phyloP scores from a whole-genome alignment of 306 rosid genomes.

The Comarum palustre region DNA sequence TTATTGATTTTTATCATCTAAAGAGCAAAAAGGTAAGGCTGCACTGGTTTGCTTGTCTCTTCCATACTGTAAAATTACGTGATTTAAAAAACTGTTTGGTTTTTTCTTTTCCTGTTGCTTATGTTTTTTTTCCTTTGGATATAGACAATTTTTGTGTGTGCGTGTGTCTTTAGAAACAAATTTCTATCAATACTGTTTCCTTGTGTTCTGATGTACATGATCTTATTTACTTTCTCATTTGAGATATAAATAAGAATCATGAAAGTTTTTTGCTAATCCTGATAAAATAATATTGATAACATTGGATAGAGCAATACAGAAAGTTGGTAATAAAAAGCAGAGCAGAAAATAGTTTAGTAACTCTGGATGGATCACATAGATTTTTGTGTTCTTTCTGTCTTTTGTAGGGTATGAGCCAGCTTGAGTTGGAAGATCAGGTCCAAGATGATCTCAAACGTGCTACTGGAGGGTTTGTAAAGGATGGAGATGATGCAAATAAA shows the following conservation, averaged over 20 bases:
- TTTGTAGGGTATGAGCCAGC: slow-evolving; percentile 83
- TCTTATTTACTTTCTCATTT: not conserved
- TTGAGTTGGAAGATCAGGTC: slow-evolving; percentile 97
- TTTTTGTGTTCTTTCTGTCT: not conserved
- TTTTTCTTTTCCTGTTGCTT: not conserved
- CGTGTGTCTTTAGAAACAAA: not conserved
- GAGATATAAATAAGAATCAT: not conserved
- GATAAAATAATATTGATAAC: not conserved
- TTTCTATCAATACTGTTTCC: not conserved
- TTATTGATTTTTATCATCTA: slow-evolving; percentile 93
- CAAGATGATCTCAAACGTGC: slow-evolving; percentile 99
- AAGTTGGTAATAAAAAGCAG: not conserved
- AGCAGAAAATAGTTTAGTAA: not conserved
- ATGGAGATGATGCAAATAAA: slow-evolving; percentile 82
- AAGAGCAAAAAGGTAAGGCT: slow-evolving; percentile 91
- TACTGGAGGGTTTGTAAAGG: slow-evolving; percentile 94
- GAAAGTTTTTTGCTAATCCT: not conserved
- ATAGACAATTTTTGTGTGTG: too few species aligned
- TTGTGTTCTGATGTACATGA: not conserved
- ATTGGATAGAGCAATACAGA: not conserved
- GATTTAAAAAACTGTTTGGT: slow-evolving; percentile 6
- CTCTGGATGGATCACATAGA: not conserved
- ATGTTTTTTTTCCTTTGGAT: not conserved
- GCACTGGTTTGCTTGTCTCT: slow-evolving; percentile 21
- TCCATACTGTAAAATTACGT: not conserved